Evolutionary conservation across 352 stramenopile species (phyloP), one percentile per base, ranked within the genome.

Genomic region (Aphanomyces euteiches): DNA sequence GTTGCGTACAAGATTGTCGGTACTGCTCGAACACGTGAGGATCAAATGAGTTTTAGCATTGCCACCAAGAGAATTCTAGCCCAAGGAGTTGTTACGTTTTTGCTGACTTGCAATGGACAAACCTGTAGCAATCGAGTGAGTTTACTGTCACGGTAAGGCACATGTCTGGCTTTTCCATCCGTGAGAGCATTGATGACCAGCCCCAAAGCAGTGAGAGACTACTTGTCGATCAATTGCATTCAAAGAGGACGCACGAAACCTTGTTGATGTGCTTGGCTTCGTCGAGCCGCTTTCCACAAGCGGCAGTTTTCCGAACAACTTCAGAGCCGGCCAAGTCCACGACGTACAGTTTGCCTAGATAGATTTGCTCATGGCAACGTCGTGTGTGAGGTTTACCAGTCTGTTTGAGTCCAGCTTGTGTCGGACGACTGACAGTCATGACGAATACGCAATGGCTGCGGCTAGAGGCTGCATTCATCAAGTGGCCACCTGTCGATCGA

Each of bases 261-360:
- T 77, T 76, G 60, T 90, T 92, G 69, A 92, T 92, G 69, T 88
- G 61, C 69, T 90, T 90, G 57, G 82, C 81, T 73, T 92, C 83
- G 13, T 90, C 80, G 40, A 92, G 78, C 7, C 81, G 73, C 36
- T 77, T 73, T 21, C 80, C 84, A n/a, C 66, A 83, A 7, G 77
- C 79, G 6, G 63, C 66, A 0, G 75, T 88, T 72, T 89, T 92
- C 45, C 79, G 75, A 15, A 76, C 66, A 39, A 87, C 84, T 66
- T 92, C 84, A 0, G 83, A 90, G 4, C 84, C 83, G n/a, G 84
- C 84, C 39, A 92, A 73, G 59, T 92, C 83, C 4, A 90, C 83
- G 36, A 92, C 74, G 37, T 77, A 85, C 53, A 92, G 75, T 36
- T 77, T 76, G 15, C 71, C 60, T 64, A 17, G 65, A 56, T 71